Conservation (phyloP, 345 rosid genomes). For the Citrus inodora region DNA sequence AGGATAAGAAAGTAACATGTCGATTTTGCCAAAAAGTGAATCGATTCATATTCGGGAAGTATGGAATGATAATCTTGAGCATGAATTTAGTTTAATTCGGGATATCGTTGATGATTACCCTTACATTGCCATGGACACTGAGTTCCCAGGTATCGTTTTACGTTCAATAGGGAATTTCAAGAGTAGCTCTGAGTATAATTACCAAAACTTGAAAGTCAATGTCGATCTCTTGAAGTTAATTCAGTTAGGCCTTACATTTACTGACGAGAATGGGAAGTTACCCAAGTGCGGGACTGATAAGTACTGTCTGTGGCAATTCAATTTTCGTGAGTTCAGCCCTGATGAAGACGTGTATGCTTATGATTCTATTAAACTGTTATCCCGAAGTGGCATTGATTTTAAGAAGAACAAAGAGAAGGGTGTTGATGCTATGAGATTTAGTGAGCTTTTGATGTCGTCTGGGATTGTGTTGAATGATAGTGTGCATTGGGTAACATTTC, state of each 20-base stretch:
- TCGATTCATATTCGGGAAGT: constrained; percentile 66
- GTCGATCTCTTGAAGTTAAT: constrained; percentile 73
- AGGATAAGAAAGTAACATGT: constrained; percentile 30
- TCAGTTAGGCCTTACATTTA: constrained; percentile 70
- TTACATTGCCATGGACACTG: constrained; percentile 77
- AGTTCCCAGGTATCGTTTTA: constrained; percentile 69
- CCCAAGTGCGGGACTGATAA: constrained; percentile 62
- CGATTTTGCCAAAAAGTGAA: constrained; percentile 50
- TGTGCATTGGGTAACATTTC: constrained; percentile 82
- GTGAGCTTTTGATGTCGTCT: constrained; percentile 68
- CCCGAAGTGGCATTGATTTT: constrained; percentile 67
- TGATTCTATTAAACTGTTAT: constrained; percentile 64
- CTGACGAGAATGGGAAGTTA: constrained; percentile 63
- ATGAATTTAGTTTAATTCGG: constrained; percentile 47
- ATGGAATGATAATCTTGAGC: constrained; percentile 57
- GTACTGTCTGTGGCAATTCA: constrained; percentile 74
- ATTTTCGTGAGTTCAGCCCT: constrained; percentile 60
- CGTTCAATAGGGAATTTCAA: constrained; percentile 50
- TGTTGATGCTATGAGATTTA: constrained; percentile 44
- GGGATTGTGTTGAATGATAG: constrained; percentile 67
- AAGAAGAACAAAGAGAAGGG: constrained; percentile 50
- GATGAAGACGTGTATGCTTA: constrained; percentile 49
- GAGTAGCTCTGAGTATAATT: constrained; percentile 47
- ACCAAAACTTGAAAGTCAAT: constrained; percentile 56
- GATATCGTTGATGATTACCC: constrained; percentile 56